Conservation (phyloP, 306 rosid species). For the Prunus fruticosa region DNA sequence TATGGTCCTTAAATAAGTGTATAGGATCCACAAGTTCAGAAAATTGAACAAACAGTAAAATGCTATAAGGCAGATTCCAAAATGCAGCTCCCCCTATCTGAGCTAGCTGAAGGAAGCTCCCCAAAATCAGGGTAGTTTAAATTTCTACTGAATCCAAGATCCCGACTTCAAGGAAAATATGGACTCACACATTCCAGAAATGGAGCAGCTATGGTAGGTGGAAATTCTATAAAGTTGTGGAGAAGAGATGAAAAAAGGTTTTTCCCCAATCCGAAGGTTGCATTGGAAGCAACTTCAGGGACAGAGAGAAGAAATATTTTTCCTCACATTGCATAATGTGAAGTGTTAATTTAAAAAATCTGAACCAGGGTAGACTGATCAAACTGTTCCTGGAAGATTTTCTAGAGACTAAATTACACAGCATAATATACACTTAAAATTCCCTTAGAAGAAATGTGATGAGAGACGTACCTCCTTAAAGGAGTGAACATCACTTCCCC, state of each 20-base stretch:
- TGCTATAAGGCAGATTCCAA: background rate
- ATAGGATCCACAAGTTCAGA: background rate
- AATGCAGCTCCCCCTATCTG: background rate
- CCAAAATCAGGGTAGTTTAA: background rate
- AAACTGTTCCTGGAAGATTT: background rate
- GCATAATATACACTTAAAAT: background rate
- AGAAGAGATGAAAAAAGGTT: background rate
- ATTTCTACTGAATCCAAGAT: too few relatives aligned
- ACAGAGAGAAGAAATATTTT: too few relatives aligned
- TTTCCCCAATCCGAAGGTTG: background rate
- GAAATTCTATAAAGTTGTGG: background rate
- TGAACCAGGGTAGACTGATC: background rate
- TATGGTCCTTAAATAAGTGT: too few relatives aligned
- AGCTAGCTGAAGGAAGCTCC: background rate
- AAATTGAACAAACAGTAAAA: background rate
- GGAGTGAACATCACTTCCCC: slow-evolving; percentile 97
- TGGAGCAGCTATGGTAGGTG: background rate
- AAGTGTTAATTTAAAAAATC: too few relatives aligned
- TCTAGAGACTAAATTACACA: background rate
- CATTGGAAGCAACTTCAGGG: background rate
- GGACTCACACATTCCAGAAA: background rate
- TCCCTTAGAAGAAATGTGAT: slow-evolving; percentile 12
- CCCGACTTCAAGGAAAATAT: background rate
- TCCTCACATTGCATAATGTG: too few relatives aligned
- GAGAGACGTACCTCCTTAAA: slow-evolving; percentile 67